Evolutionary conservation across 257 asterid species (phyloP), one percentile per base, ranked within the genome.

Genomic region (Solanum piurae): DNA sequence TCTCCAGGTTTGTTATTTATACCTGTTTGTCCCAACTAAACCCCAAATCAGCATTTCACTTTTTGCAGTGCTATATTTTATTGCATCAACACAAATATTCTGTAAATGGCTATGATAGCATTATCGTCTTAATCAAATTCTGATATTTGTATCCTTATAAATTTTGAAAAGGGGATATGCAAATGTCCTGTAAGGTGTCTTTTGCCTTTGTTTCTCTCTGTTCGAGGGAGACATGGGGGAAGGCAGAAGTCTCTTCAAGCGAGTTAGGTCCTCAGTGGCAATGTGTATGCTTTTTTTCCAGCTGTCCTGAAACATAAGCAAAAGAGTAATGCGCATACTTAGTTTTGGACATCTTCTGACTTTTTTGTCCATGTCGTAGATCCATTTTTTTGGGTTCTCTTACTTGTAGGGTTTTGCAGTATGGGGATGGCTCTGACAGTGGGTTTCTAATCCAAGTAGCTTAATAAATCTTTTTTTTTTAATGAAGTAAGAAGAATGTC

Each of bases 1-100:
- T 86, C 88, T 96, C 88, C 93, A 92, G 94, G 99, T 97, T 74
- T 46, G 85, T 80, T 49, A 52, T 46, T 46, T 49, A 29, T 29
- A 46, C 86, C 68, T 16, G 42, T 80, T 49, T 33, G 36, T 46
- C 42, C 88, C 84, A 27, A 66, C 66, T 89, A 72, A 58, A 83
- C 68, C 85, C 27, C 31, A 84, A 58, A 71, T 86, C 86, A 44
- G 42, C 77, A 21, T 55, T 69, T 72, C 83, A 85, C 42, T 44
- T 58, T 87, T 85, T 29, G 9, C 34, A 44, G n/a, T 74, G 34
- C 46, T 49, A 18, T 83, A 44, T 84, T 27, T 42, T 42, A 58
- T 86, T 86, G 87, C 58, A 5, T 23, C 36, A n/a, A 38, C 36
- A 76, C 34, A 38, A 23, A 40, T 27, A 38, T 38, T 42, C 83